These are phyloP conservation scores for Arthrobotrys musiformis DNA, from an alignment of 2,329 filamentous ascomycete species.

Conservation along the genomic window DNA sequence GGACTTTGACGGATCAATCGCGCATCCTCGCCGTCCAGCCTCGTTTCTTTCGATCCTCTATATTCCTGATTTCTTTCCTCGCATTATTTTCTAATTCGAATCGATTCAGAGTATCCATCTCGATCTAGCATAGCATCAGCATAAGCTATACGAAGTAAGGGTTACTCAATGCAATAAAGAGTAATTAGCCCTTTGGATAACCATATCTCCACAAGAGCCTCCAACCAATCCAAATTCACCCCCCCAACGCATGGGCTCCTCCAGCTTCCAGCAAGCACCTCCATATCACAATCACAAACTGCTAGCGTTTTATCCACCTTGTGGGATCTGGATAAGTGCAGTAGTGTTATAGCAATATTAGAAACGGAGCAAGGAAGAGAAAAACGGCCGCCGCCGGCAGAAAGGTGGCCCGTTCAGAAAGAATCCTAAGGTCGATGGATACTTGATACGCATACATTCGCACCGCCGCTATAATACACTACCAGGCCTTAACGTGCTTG, in stretches of 20 bases:
- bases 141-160: no score
- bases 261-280: slow-evolving; percentile 13
- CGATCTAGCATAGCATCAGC: slow-evolving; percentile 2
- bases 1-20: neutral
- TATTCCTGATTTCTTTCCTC: neutral
- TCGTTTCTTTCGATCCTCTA: neutral
- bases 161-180: neutral
- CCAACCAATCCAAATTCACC: slow-evolving; percentile 40
- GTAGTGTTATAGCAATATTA: neutral
- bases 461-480: no score
- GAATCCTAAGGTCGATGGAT: slow-evolving; percentile 5
- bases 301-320: slow-evolving; percentile 1
- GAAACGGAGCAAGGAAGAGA: neutral
- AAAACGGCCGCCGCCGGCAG: neutral
- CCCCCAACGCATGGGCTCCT: slow-evolving; percentile 54
- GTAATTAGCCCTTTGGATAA: neutral
- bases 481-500: neutral
- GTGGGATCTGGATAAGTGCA: slow-evolving; percentile 3
- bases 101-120: neutral
- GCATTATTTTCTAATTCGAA: neutral
- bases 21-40: slow-evolving; percentile 9
- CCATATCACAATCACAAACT: slow-evolving; percentile 8
- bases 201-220: neutral
- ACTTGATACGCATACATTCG: no score
- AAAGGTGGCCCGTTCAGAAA: neutral